phyloP scores from a whole-genome alignment of 2,329 filamentous ascomycete species.

The Monosporascus sp. region DNA sequence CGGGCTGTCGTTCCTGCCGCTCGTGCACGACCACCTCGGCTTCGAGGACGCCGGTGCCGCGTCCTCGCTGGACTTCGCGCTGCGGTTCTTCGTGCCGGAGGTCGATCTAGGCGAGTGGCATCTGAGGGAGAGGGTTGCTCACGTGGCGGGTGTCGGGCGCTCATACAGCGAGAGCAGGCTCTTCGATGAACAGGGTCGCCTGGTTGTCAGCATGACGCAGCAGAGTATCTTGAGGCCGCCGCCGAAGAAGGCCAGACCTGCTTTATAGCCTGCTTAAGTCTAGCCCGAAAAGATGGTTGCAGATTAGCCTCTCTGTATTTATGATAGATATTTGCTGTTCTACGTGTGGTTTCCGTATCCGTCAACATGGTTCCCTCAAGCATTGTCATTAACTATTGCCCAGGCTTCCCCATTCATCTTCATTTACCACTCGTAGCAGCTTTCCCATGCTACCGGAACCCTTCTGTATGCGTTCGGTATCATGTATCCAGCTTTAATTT shows the following conservation, averaged over 20 bases:
- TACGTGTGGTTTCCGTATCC: no score
- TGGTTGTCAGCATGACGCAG: conserved; percentile 44
- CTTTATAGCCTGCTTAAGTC: not conserved
- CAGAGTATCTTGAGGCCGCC: conserved; percentile 32
- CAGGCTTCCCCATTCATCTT: no score
- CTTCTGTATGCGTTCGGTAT: no score
- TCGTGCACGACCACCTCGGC: conserved; percentile 36
- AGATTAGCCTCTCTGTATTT: not conserved
- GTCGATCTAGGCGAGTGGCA: conserved; percentile 37
- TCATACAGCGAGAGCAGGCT: conserved; percentile 39
- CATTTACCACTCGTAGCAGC: no score
- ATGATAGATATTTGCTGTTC: no score
- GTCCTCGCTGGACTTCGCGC: conserved; percentile 44
- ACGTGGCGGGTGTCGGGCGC: conserved; percentile 33
- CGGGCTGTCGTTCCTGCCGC: conserved; percentile 36
- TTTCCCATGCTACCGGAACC: no score
- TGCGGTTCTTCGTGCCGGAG: conserved; percentile 35
- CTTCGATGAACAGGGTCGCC: conserved; percentile 36
- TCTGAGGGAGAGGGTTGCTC: conserved; percentile 34
- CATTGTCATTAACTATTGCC: no score
- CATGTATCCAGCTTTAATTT: no score
- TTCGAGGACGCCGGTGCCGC: conserved; percentile 39
- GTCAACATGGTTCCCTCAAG: no score
- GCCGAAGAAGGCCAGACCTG: not conserved
- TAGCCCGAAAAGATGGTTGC: not conserved